Conservation (phyloP, 2,329 filamentous ascomycete species). For the Aspergillus sp. region DNA sequence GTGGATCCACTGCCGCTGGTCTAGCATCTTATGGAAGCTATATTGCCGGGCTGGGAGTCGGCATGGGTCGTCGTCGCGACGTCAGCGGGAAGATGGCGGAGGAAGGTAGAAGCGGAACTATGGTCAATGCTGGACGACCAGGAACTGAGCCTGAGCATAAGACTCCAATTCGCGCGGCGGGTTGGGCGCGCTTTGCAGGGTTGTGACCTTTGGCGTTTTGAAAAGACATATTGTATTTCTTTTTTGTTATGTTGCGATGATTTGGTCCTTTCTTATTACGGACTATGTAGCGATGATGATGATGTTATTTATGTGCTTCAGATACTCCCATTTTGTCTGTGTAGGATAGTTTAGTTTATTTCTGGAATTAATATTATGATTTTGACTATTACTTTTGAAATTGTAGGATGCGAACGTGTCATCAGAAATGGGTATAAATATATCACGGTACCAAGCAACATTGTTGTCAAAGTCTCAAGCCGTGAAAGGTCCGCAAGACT, state of each 20-base stretch:
- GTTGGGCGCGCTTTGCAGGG: slow-evolving; percentile 41
- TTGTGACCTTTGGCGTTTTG: slow-evolving; percentile 18
- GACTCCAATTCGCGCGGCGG: slow-evolving; percentile 29
- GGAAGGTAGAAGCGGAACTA: slow-evolving; percentile 33
- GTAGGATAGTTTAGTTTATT: background rate
- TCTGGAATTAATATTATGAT: background rate
- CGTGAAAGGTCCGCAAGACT: no score
- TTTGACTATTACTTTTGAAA: no score
- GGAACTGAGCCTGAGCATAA: slow-evolving; percentile 9
- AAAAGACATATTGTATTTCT: background rate
- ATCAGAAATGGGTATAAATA: no score
- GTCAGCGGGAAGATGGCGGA: slow-evolving; percentile 42
- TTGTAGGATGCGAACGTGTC: no score
- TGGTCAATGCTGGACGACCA: slow-evolving; percentile 9
- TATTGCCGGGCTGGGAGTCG: slow-evolving; percentile 37
- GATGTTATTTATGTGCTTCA: background rate
- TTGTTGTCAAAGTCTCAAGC: no score
- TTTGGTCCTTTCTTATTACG: slow-evolving; percentile 1
- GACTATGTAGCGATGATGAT: slow-evolving; percentile 2
- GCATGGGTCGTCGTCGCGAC: slow-evolving; percentile 39
- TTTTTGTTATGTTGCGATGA: background rate
- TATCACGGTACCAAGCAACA: no score
- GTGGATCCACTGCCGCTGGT: slow-evolving; percentile 20
- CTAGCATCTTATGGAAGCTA: slow-evolving; percentile 36
- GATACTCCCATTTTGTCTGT: background rate